phyloP scores from a whole-genome alignment of 1,284 basidiomycete genomes.

The Cryptococcus sp. region DNA sequence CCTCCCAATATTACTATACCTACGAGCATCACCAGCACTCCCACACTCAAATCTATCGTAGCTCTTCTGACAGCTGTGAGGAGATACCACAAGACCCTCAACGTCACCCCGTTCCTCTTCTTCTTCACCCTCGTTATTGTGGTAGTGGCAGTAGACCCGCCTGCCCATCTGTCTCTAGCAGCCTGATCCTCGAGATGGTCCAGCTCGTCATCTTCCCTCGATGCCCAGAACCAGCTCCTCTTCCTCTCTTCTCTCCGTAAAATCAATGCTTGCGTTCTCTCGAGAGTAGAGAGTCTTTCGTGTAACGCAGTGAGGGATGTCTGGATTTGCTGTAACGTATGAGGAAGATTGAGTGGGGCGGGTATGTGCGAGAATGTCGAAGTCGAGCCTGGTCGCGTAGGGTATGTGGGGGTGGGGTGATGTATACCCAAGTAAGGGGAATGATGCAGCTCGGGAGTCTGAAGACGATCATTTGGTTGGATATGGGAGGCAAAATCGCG shows the following conservation, averaged over 20 bases:
- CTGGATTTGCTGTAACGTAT: slow-evolving; percentile 59
- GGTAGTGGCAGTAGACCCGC: slow-evolving; percentile 18
- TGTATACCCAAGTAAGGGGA: slow-evolving; percentile 25
- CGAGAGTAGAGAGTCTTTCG: slow-evolving; percentile 79
- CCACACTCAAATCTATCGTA: slow-evolving; percentile 37
- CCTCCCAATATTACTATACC: slow-evolving; percentile 34
- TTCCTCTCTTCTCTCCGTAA: slow-evolving; percentile 34
- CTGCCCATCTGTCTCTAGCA: slow-evolving; percentile 12
- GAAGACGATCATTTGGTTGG: slow-evolving; percentile 6
- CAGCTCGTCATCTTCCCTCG: slow-evolving; percentile 36
- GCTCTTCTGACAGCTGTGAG: slow-evolving; percentile 37
- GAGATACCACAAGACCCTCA: slow-evolving; percentile 39
- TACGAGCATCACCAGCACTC: slow-evolving; percentile 30
- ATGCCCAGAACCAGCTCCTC: slow-evolving; percentile 38
- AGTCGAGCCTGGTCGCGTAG: slow-evolving; percentile 52
- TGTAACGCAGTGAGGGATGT: slow-evolving; percentile 84
- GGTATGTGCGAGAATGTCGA: slow-evolving; percentile 47
- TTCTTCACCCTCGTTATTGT: slow-evolving; percentile 22
- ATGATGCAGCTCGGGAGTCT: slow-evolving; percentile 28
- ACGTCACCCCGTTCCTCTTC: slow-evolving; percentile 26
- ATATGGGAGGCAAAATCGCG: slow-evolving; percentile 11
- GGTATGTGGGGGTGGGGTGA: slow-evolving; percentile 38
- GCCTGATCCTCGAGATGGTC: slow-evolving; percentile 39
- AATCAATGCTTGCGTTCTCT: slow-evolving; percentile 53
- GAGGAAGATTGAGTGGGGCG: slow-evolving; percentile 33